These are phyloP conservation scores for Cutaneotrichosporon spelunceum DNA, from an alignment of 1,284 basidiomycete species.

Conservation along the genomic window DNA sequence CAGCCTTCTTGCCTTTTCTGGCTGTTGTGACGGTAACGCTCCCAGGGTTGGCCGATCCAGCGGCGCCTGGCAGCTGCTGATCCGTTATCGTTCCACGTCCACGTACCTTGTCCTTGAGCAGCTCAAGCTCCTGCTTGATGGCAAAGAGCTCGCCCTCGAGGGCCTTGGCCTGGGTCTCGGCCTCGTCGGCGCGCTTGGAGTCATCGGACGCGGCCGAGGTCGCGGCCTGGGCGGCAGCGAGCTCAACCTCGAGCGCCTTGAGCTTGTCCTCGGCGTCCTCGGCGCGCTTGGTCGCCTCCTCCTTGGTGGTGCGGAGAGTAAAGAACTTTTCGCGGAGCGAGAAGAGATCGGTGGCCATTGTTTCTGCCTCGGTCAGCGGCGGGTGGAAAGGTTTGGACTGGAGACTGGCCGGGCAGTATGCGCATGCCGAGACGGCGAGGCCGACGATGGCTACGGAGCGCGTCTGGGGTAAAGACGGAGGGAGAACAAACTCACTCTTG, in stretches of 20 bases:
- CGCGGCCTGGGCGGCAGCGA: conserved; percentile 4
- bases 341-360: conserved; percentile 7
- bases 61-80: not conserved
- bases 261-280: conserved; percentile 2
- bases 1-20: not conserved
- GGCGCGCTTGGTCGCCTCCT: conserved; percentile 9
- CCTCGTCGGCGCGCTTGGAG: conserved; percentile 6
- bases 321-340: conserved; percentile 12
- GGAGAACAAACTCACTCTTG: not conserved
- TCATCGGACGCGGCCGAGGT: not conserved
- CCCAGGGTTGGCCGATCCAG: not conserved
- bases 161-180: not conserved
- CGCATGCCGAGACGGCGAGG: not conserved
- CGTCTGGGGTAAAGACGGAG: not conserved
- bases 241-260: conserved; percentile 1
- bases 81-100: not conserved
- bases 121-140: conserved; percentile 5
- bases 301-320: conserved; percentile 10
- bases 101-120: conserved; percentile 11
- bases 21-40: not conserved
- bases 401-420: not conserved
- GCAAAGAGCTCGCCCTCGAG: conserved; percentile 9
- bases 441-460: not conserved
- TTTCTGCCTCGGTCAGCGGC: conserved; percentile 2
- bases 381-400: not conserved